Evolutionary conservation across 2,329 filamentous ascomycete species (phyloP).

Genomic region (Madurella mycetomatis): DNA sequence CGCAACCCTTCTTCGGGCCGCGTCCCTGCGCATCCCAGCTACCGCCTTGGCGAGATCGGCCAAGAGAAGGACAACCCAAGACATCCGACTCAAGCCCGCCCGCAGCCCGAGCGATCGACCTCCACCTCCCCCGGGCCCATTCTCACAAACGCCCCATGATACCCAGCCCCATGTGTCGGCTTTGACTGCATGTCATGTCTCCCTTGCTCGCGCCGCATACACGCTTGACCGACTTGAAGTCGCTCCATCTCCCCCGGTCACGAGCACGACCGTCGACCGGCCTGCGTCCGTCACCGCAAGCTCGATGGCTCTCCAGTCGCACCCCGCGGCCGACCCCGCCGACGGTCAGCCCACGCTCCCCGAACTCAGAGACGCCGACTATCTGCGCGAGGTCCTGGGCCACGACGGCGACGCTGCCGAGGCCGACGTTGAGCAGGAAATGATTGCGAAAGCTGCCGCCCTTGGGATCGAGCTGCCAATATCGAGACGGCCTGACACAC

Average conservation of each 20-base stretch:
- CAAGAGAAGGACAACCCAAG: conserved; percentile 8
- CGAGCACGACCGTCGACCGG: neutral
- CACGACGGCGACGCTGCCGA: conserved; percentile 34
- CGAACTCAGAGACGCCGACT: conserved; percentile 39
- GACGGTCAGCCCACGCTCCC: conserved; percentile 20
- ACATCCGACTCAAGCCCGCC: neutral
- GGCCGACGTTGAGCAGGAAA: conserved; percentile 34
- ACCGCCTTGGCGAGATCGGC: conserved; percentile 19
- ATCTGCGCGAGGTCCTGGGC: conserved; percentile 38
- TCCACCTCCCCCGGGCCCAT: neutral
- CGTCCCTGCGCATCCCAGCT: conserved; percentile 8
- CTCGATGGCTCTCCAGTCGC: conserved; percentile 22
- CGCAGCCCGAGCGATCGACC: neutral
- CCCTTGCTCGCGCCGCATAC: neutral
- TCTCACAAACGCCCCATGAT: neutral
- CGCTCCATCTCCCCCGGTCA: neutral
- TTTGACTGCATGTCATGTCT: conserved; percentile 13
- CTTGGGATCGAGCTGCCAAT: conserved; percentile 34
- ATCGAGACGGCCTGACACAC: conserved; percentile 27
- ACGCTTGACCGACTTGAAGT: conserved; percentile 4
- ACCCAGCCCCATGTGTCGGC: neutral
- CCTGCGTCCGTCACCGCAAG: conserved; percentile 2
- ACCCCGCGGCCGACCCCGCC: conserved; percentile 16
- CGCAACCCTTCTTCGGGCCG: neutral
- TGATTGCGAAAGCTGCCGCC: conserved; percentile 33